Conservation (phyloP, 306 rosid genomes). For the Rosa chinensis region DNA sequence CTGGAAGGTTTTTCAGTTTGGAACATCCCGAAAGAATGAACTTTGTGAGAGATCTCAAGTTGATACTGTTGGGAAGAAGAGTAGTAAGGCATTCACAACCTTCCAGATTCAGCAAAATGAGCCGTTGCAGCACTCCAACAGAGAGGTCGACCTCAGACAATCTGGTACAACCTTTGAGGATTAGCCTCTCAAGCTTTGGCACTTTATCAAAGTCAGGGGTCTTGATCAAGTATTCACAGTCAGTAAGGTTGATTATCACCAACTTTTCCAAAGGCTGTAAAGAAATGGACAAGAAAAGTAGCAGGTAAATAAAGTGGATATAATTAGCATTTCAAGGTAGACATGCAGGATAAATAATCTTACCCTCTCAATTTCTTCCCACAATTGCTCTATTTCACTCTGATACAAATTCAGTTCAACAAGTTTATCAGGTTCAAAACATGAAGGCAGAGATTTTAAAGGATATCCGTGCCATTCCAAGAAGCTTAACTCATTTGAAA, state of each 20-base stretch:
- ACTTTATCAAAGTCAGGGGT: not conserved
- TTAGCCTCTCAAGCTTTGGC: not conserved
- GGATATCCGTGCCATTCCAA: not conserved
- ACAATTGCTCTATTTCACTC: not conserved
- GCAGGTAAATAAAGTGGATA: too few relatives aligned
- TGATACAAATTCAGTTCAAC: not conserved
- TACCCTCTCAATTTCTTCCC: not conserved
- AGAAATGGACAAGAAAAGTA: not conserved
- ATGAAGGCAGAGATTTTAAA: not conserved
- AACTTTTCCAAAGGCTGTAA: not conserved
- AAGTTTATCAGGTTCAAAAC: not conserved
- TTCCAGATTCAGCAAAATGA: too few relatives aligned
- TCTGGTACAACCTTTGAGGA: not conserved
- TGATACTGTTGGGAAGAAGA: not conserved
- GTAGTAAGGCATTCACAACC: not conserved
- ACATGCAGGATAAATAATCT: not conserved
- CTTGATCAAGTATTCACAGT: not conserved
- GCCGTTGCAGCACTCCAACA: not conserved
- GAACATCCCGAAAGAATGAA: conserved; percentile 3
- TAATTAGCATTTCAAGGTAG: too few relatives aligned
- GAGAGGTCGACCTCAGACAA: not conserved
- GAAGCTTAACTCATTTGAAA: not conserved
- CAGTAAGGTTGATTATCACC: not conserved
- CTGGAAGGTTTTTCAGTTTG: not conserved
- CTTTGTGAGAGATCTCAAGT: not conserved